phyloP scores from a whole-genome alignment of 345 rosid genomes.

The Gossypium thurberi region DNA sequence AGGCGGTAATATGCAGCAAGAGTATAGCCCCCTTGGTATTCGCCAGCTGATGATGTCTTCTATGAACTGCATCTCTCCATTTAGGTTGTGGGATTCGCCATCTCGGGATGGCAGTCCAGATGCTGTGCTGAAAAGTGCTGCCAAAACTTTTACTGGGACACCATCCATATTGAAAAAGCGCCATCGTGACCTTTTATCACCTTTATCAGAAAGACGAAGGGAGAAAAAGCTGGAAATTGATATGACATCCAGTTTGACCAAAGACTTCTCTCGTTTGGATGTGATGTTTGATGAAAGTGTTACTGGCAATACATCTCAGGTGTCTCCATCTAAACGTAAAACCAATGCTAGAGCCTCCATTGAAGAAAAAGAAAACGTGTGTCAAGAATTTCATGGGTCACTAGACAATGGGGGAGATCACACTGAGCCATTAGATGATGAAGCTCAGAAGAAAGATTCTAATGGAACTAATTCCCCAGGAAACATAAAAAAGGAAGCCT shows the following conservation, averaged over 20 bases:
- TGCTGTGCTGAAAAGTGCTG: constrained; percentile 66
- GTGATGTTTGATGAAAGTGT: constrained; percentile 62
- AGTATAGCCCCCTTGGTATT: constrained; percentile 95
- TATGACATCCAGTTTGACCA: constrained; percentile 53
- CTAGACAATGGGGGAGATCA: constrained; percentile 23
- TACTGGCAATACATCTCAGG: constrained; percentile 24
- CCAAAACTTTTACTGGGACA: constrained; percentile 62
- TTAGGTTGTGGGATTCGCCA: constrained; percentile 91
- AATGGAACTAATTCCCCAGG: constrained; percentile 21
- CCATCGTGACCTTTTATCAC: constrained; percentile 73
- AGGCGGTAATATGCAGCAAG: constrained; percentile 74
- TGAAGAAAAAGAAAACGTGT: constrained; percentile 54
- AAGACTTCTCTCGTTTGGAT: constrained; percentile 81
- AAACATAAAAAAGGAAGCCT: constrained; percentile 23
- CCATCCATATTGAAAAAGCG: constrained; percentile 92
- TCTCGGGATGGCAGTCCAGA: constrained; percentile 64
- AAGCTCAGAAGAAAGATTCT: constrained; percentile 22
- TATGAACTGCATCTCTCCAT: constrained; percentile 75
- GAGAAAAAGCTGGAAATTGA: constrained; percentile 83
- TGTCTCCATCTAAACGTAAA: constrained; percentile 31
- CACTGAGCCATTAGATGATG: constrained; percentile 19
- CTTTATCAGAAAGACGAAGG: constrained; percentile 66
- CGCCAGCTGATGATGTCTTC: constrained; percentile 95
- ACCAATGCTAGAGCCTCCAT: constrained; percentile 19
- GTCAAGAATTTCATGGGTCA: constrained; percentile 23